These are phyloP conservation scores for Tetracentron sinense DNA, from an alignment of 164 flowering plant species.

Conservation along the genomic window DNA sequence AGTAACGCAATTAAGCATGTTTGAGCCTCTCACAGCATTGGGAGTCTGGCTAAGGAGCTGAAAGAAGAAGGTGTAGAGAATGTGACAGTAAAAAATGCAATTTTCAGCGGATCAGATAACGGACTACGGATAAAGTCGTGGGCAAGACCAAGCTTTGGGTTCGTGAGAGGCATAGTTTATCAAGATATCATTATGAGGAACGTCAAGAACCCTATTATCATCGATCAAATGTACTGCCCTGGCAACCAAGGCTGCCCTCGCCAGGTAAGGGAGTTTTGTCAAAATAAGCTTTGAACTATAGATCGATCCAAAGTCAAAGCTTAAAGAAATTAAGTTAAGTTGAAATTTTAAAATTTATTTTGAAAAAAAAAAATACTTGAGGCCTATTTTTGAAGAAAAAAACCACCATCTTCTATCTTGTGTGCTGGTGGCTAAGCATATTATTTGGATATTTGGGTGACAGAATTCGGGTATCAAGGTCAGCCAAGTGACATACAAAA, in stretches of 20 bases:
- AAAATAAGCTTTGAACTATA: not conserved
- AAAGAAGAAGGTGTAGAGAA: not conserved
- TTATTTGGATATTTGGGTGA: not conserved
- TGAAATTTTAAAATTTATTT: too few relatives aligned
- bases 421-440: not conserved
- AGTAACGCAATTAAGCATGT: too few relatives aligned
- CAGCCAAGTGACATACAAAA: not conserved
- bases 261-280: not conserved
- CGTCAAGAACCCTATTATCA: not conserved
- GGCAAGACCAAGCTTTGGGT: not conserved
- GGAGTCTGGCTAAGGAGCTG: not conserved
- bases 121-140: not conserved
- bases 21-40: not conserved
- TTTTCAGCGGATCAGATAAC: not conserved
- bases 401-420: too few relatives aligned
- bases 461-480: not conserved
- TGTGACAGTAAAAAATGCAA: not conserved
- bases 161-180: not conserved
- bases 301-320: too few relatives aligned
- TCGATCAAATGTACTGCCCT: not conserved
- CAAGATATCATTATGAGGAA: not conserved
- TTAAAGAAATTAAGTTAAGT: too few relatives aligned
- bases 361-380: too few relatives aligned
- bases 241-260: not conserved
- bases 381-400: too few relatives aligned